Evolutionary conservation across 495 filamentous ascomycete genomes (phyloP).

Genomic region (Trypethelium eluteriae): DNA sequence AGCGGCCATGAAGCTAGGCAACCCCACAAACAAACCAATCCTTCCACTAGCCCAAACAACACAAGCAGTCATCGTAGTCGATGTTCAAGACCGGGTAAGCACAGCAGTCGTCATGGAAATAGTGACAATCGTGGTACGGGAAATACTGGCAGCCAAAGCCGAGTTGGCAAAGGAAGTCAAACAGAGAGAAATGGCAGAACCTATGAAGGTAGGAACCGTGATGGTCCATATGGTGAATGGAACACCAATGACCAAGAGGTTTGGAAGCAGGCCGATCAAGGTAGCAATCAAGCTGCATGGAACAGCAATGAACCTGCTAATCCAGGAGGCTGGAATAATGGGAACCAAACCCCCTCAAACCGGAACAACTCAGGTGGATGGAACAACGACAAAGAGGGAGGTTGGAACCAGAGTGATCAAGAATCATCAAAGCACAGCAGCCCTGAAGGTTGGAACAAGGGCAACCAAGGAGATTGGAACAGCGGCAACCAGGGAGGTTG

Average conservation of each 20-base stretch:
- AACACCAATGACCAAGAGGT: background rate
- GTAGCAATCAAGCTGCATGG: background rate
- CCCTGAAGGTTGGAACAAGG: background rate
- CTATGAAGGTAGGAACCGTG: background rate
- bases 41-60: background rate
- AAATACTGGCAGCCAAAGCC: background rate
- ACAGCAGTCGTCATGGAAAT: background rate
- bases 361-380: background rate
- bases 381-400: constrained; percentile 11
- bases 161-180: too few species aligned
- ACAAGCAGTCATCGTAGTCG: background rate
- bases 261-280: background rate
- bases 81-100: background rate
- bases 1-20: background rate
- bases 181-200: too few species aligned
- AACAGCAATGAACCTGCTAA: background rate
- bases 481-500: background rate
- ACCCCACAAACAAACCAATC: background rate
- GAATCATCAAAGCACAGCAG: background rate
- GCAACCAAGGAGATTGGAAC: background rate
- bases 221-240: background rate
- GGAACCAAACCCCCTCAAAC: background rate
- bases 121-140: background rate
- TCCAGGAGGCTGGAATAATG: background rate
- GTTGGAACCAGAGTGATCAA: constrained; percentile 2